Evolutionary conservation across 2,329 filamentous ascomycete genomes (phyloP), one percentile per base, ranked within the genome.

Genomic region (Orbilia javanica): DNA sequence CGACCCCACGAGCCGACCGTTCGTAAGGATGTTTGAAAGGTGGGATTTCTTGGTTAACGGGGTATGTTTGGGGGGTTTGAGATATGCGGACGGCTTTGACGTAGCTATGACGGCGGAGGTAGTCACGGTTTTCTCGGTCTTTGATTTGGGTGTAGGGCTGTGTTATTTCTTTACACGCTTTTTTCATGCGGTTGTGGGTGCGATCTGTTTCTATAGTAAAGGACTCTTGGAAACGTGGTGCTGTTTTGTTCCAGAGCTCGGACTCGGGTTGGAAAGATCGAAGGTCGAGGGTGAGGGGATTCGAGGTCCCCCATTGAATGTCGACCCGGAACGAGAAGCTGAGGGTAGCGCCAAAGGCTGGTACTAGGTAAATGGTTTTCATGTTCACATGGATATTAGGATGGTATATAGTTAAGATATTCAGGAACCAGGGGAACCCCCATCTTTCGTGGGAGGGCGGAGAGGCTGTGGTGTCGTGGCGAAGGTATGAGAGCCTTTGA

Each of bases 1-100:
- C 66, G n/a, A 78, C 64, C 22, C 74, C 74, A 53, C 74, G 66
- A 13, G 46, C 67, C 18, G 74, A 71, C 18, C 74, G 60, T 42
- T 27, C 60, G 18, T 72, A 78, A 0, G 74, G 74, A 15, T 78
- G 74, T 6, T 42, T 65, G 34, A 72, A 78, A 11, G 67, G 73
- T 42, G 74, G 74, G 3, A 53, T 42, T 1, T 62, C 6, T 36
- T n/a, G 29, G 50, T 65, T 68, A 25, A 22, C 36, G 1, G 74
- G 74, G n/a, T 29, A 31, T 0, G 31, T 34, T 31, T 71, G 66
- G 4, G 74, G 74, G 0, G 66, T 78, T 53, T 78, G 74, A 5
- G 66, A 67, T n/a, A 78, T 78, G 2, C 74, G 67, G 34, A 78
- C 46, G n/a, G 74, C 74, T 78, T 78, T 78, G 20, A 78, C 67